Base-by-base conservation (phyloP, 495 filamentous ascomycete species). In the Glutinoglossum americanum region DNA sequence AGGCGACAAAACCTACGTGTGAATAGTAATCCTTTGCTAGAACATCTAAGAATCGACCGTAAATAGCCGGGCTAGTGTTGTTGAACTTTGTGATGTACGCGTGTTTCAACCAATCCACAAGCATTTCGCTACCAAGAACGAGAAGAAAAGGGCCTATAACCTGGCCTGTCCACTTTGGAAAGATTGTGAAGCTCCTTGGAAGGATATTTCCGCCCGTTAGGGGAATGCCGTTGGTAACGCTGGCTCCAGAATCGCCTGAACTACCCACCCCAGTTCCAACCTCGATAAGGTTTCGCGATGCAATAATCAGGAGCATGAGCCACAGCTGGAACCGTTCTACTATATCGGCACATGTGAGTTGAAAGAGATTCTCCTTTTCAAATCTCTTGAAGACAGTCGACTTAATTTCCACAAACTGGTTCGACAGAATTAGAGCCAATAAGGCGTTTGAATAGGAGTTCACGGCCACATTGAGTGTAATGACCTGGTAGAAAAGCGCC, bases 81-180 rank as follows among this genome's bases (percentile, higher is more conserved):
- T 99, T 99, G 73, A 99, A 99, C 67, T 99, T 99, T 60, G 80
- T 88, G 67, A 97, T 92, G 67, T 94, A 99, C 13, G 86, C 85
- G 64, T 99, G 92, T 67, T 99, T 99, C 60, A 95, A 71, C 87
- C 85, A 96, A 66, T 99, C 92, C 0, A 99, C 92, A 0, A 94
- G 69, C 85, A 94, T 95, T 69, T 99, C 92, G 28, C 86, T 92
- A 11, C 89, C 89, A 9, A 99, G 76, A 4, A 97, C 92, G 0
- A 99, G 76, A 17, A 97, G 69, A 62, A 99, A 96, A 0, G 92
- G 93, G 0, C 85, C 85, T 27, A 97, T 73, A 0, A 97, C 83
- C 64, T 96, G 87, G 0, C 86, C 89, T 7, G 86, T 79, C 76
- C 85, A 94, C 30, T 80, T 80, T 0, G 92, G 92, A 35, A 99